Conservation (phyloP, 345 rosid species). For the Populus alba region DNA sequence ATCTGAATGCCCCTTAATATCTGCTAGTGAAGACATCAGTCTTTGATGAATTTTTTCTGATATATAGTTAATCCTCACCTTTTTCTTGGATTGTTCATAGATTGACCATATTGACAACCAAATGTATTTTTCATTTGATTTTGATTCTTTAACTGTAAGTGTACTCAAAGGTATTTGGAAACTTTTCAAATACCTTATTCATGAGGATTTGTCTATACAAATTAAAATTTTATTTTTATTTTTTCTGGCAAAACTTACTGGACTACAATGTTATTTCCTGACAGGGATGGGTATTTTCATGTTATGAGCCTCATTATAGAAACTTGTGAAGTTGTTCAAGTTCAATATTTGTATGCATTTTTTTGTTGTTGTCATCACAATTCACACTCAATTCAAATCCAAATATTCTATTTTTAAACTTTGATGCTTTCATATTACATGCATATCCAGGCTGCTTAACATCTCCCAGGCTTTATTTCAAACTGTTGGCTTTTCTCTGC, state of each 20-base stretch:
- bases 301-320: no score
- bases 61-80: neutral
- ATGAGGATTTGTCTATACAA: conserved; percentile 13
- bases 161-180: conserved; percentile 23
- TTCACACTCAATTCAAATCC: neutral
- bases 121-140: conserved; percentile 28
- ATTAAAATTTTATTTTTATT: conserved; percentile 3
- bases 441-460: neutral
- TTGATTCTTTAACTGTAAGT: conserved; percentile 32
- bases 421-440: no score
- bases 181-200: conserved; percentile 20
- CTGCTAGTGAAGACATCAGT: conserved; percentile 73
- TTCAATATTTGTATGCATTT: neutral
- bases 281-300: no score
- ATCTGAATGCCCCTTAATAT: conserved; percentile 62
- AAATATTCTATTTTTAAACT: no score
- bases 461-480: neutral
- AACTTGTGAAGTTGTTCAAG: neutral
- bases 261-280: no score
- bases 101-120: conserved; percentile 37
- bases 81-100: conserved; percentile 14
- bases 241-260: no score
- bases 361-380: neutral
- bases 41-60: conserved; percentile 6
- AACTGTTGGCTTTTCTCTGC: no score